Evolutionary conservation across 75 land plant species (phyloP), one percentile per base, ranked within the genome.

Genomic region (Picea glauca): DNA sequence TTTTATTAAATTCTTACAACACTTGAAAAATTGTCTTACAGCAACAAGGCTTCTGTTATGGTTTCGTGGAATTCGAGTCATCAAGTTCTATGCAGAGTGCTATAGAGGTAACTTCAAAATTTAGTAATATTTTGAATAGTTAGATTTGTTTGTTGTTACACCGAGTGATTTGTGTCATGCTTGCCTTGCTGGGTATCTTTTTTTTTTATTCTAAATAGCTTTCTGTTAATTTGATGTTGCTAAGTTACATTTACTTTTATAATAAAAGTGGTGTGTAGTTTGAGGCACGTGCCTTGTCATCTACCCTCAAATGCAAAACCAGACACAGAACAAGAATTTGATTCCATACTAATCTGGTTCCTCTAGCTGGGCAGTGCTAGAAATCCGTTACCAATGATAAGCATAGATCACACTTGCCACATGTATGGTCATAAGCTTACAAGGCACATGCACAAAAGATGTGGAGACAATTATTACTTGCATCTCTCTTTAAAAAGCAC

Each of bases 41-140:
- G 82, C 85, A 84, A 79, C 89, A 85, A 82, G 87, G 83, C 57
- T 85, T 91, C 72, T 93, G 93, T 76, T 93, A 82, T 88, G 95
- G 94, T 11, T 93, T 93, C 80, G 93, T 93, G 63, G 95, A 93
- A 68, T 93, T 89, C 80, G 95, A 91, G 77, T 81, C 72, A 56
- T 81, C 86, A 57, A 79, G 72, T 80, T 83, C 95, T 23, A 91
- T 82, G 5, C 91, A 91, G 62, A 89, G 82, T 75, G 95, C 95
- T 64, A 81, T 93, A 54, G 84, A 89, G 91, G 95, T 93, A 81
- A 81, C 5, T 77, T 35, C 17, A 13, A 60, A 33, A 11, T 15
- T 31, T 23, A 56, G 26, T 23, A 23, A 23, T 8, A 30, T 58
- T 58, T 21, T 76, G 30, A 30, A 26, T 43, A 70, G 12, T 70